Evolutionary conservation across 148 eudicot genomes (phyloP).

Genomic region (Spergularia bocconei): DNA sequence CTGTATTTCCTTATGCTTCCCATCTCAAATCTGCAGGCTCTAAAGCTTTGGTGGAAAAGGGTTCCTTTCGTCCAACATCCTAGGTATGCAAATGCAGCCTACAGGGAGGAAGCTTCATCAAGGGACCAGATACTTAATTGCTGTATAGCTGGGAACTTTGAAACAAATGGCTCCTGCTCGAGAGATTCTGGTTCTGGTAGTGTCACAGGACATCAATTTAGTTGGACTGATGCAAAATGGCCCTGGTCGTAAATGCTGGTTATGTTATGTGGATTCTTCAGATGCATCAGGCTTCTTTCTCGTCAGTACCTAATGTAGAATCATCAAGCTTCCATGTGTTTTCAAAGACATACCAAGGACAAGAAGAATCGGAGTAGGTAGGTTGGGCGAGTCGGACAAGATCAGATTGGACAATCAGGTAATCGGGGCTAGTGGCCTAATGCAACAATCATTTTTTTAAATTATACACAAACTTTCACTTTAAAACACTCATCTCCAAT

Average conservation of each 20-base stretch:
- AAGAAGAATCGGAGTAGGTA: too few species aligned
- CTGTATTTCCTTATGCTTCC: not conserved
- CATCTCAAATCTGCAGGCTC: conserved; percentile 47
- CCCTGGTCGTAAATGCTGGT: conserved; percentile 58
- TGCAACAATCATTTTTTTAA: too few species aligned
- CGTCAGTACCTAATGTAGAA: too few species aligned
- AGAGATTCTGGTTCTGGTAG: conserved; percentile 2
- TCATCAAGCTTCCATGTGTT: too few species aligned
- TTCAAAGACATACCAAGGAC: too few species aligned
- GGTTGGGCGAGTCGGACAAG: too few species aligned
- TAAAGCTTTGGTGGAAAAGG: conserved; percentile 91
- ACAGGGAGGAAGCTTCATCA: conserved; percentile 58
- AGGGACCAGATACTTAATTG: conserved; percentile 51
- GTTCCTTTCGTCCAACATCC: conserved; percentile 82
- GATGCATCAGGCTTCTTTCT: too few species aligned
- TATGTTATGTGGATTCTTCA: not conserved
- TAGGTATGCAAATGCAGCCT: conserved; percentile 55
- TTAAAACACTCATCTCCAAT: too few species aligned
- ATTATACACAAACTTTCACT: too few species aligned
- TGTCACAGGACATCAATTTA: conserved; percentile 37
- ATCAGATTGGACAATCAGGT: too few species aligned
- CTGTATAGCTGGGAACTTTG: conserved; percentile 27
- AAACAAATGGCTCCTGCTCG: conserved; percentile 21
- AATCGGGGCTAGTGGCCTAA: too few species aligned
- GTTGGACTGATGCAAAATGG: conserved; percentile 91